Evolutionary conservation across 1,139 yeast genomes (phyloP).

Genomic region (Yamadazyma kanchanaburiensis): DNA sequence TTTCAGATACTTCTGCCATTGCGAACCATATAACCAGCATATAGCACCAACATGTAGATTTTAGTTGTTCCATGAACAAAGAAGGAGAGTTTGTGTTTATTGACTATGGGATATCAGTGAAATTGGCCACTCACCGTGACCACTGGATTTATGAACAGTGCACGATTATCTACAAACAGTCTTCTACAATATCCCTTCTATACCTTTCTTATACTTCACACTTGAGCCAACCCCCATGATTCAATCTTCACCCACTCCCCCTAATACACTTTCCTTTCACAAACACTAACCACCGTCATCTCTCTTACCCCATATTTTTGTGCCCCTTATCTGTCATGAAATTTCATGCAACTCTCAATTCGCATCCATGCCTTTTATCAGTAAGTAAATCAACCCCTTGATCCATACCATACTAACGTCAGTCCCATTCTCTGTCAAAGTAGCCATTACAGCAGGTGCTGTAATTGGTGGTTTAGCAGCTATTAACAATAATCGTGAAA

Average conservation of each 20-base stretch:
- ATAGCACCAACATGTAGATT: no score
- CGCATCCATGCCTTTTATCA: slow-evolving; percentile 9
- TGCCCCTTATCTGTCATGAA: neutral
- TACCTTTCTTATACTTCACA: no score
- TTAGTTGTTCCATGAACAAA: no score
- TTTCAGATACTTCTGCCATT: no score
- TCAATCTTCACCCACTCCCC: neutral
- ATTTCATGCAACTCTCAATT: neutral
- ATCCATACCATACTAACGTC: slow-evolving; percentile 6
- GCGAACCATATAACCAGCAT: no score
- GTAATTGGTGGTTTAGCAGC: slow-evolving; percentile 40
- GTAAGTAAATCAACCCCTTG: slow-evolving; percentile 7
- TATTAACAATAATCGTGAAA: slow-evolving; percentile 29
- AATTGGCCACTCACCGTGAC: no score
- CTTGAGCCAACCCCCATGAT: no score
- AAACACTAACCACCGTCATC: neutral
- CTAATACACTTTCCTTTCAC: neutral
- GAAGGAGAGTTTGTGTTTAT: no score
- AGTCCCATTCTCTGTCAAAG: slow-evolving; percentile 40
- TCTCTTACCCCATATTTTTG: neutral
- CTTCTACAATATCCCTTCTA: no score
- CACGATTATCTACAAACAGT: no score
- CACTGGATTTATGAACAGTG: no score
- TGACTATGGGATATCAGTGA: no score
- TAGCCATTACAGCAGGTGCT: slow-evolving; percentile 39